Evolutionary conservation across 169 alveolate genomes (phyloP), one percentile per base, ranked within the genome.

Genomic region (Cryptosporidium parvum): DNA sequence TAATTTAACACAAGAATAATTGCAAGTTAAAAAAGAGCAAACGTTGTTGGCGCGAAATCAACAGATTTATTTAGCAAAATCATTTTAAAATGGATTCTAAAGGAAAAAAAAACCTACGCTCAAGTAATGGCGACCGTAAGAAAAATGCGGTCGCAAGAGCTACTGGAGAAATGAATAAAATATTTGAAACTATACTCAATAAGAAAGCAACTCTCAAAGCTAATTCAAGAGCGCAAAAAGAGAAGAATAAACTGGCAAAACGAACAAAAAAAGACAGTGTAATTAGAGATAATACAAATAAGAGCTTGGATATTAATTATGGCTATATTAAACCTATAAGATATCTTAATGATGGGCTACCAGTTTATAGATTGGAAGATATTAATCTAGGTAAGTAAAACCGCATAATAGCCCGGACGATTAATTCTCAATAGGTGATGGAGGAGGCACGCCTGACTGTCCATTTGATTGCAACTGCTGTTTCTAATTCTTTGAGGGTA

Each of bases 401-500:
- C 23, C 26, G 5, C 5, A 18, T 67, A 67, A 33, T 67, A 5
- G 23, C 33, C 44, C 4, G 18, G 31, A 56, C 18, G 0, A 23
- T 39, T 69, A 62, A 61, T 33, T 61, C 37, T 29, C 10, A 29
- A 16, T 2, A 80, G 89, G 89, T 80, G 14, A 33, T 31, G 89
- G 89, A 29, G 89, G 89, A 12, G 65, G 45, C 23, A 80, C 89
- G 10, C 80, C 89, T 4, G 89, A 80, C 5, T 80, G 89, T 39
- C 89, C 89, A 62, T 80, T 80, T 42, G 75, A 80, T 42, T 80
- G 89, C 21, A 39, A 21, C 3, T 80, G 89, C 21, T 80, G 89
- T 33, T 80, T 59, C 48, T 80, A 23, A 70, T 12, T 14, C 4
- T 33, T 33, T 67, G 23, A n/a, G 18, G 21, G 35, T 21, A 3